Conservation (phyloP, 768 basidiomycete species). For the Macrolepiota dolichaula region DNA sequence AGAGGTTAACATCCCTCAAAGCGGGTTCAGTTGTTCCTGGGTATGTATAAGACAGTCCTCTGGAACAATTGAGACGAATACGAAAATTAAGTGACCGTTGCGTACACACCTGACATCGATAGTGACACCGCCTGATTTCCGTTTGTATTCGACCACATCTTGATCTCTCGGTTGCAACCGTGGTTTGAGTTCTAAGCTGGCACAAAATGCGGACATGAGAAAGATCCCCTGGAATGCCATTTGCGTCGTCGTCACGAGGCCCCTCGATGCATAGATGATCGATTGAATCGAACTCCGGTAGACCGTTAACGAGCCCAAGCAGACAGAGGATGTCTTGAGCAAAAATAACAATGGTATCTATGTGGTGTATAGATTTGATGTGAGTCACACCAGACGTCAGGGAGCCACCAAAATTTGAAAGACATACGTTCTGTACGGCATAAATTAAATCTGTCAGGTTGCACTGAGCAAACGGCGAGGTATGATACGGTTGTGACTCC, state of each 20-base stretch:
- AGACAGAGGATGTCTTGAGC: conserved; percentile 67
- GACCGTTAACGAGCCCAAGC: conserved; percentile 77
- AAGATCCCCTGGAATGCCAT: conserved; percentile 87
- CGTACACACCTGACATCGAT: conserved; percentile 63
- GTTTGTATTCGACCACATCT: conserved; percentile 45
- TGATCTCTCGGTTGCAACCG: conserved; percentile 60
- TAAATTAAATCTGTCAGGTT: conserved; percentile 63
- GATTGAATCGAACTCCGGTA: conserved; percentile 78
- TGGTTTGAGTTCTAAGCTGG: conserved; percentile 69
- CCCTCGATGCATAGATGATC: conserved; percentile 61
- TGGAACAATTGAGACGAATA: conserved; percentile 13
- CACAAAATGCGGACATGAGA: conserved; percentile 82
- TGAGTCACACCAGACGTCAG: conserved; percentile 11
- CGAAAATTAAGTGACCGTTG: neutral
- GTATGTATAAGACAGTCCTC: conserved; percentile 66
- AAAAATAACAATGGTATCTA: conserved; percentile 76
- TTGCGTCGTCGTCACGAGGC: conserved; percentile 57
- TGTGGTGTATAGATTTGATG: conserved; percentile 13
- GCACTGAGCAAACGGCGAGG: conserved; percentile 51
- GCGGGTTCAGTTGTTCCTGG: conserved; percentile 70
- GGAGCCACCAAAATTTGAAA: conserved; percentile 18
- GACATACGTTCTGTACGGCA: conserved; percentile 69
- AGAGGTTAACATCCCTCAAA: conserved; percentile 66
- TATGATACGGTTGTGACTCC: conserved; percentile 30
- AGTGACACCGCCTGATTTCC: conserved; percentile 54